Conservation (phyloP, 441 rosid genomes). For the Macaranga tanarius region DNA sequence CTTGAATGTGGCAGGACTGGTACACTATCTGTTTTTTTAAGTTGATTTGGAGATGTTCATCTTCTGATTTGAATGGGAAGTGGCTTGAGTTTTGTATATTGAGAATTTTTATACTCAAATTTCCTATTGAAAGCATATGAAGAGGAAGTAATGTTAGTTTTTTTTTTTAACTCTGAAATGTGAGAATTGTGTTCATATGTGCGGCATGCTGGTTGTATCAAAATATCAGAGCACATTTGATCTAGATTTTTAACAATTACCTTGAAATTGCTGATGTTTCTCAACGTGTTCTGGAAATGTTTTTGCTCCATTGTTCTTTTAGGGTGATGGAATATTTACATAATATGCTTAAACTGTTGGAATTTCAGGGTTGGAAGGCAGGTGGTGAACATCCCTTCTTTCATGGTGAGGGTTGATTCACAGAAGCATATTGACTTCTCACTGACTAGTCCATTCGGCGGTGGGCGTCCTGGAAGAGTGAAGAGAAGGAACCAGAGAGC, state of each 20-base stretch:
- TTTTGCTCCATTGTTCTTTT: background rate
- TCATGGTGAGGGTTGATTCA: constrained; percentile 77
- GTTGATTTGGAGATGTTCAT: too few species aligned
- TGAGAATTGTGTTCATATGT: too few species aligned
- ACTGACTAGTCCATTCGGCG: constrained; percentile 42
- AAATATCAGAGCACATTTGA: too few species aligned
- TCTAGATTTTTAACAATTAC: background rate
- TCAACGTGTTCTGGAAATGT: background rate
- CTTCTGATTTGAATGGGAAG: too few species aligned
- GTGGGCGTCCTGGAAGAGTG: constrained; percentile 43
- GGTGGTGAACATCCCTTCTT: constrained; percentile 82
- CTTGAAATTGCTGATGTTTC: background rate
- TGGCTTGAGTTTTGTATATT: too few species aligned
- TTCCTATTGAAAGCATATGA: too few species aligned
- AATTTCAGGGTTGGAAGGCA: constrained; percentile 81
- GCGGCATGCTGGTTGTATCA: background rate
- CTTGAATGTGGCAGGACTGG: too few species aligned
- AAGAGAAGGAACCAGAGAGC: constrained; percentile 44
- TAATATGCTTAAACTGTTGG: background rate
- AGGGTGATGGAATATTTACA: background rate
- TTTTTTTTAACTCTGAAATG: too few species aligned
- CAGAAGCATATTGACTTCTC: constrained; percentile 49
- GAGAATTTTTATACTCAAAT: background rate
- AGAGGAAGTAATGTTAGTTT: too few species aligned
- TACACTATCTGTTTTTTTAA: too few species aligned